Evolutionary conservation across 495 filamentous ascomycete species (phyloP), one percentile per base, ranked within the genome.

Genomic region (Xylaria bambusicola): DNA sequence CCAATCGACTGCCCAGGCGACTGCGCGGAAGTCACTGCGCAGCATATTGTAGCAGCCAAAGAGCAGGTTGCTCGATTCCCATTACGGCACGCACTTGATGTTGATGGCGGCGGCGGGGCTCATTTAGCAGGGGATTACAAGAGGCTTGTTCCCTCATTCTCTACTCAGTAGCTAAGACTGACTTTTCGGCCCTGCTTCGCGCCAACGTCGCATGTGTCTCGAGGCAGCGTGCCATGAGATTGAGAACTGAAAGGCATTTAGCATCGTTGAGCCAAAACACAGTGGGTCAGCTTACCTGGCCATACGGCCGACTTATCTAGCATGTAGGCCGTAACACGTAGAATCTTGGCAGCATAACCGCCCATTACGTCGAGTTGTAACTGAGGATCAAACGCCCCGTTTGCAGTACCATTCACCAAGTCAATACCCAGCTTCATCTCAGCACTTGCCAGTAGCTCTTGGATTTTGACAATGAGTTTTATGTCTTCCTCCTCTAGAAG

Each of bases 401-500:
- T 77, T 60, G 80, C 75, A 27, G 49, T 63, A 13, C 66, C 68
- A 44, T 71, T 74, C 36, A 62, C 67, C 52, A 77, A 62, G 29
- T 86, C 82, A 56, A 77, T 77, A 46, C 82, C 82, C 80, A 97
- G 85, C 73, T 97, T 97, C 56, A 83, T 75, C 64, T 97, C 90
- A 8, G 91, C 87, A 61, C 83, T 91, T 12, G 80, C 75, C 7
- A 97, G 77, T 15, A 97, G 88, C 56, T 92, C 87, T 59, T 89
- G 83, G 53, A 97, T 89, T 73, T 96, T 97, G 20, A 83, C 76
- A 10, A 98, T 75, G 10, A 98, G 80, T 72, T 94, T 94, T 70
- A 88, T 82, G 63, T 98, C 94, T 63, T 97, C 94, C 9, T 93
- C 90, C 68, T 96, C 92, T 13, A 98, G 82, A 27, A 97, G 83